Evolutionary conservation across 495 filamentous ascomycete species (phyloP).

Genomic region (Viridothelium virens): DNA sequence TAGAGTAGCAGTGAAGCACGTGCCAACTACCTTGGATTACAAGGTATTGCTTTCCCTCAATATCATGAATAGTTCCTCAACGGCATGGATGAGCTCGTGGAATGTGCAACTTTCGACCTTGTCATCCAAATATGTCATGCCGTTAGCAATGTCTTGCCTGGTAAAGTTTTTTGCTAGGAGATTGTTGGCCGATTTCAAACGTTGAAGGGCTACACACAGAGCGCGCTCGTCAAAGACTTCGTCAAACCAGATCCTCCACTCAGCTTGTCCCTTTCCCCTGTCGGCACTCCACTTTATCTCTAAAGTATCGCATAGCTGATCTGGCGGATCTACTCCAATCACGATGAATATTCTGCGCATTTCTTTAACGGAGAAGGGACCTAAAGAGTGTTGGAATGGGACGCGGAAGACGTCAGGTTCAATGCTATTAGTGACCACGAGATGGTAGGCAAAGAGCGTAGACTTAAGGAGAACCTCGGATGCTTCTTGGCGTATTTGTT

Average conservation of each 20-base stretch:
- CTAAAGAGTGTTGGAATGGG: too few relatives aligned
- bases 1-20: background rate
- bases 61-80: background rate
- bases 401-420: background rate
- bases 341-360: too few relatives aligned
- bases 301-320: too few relatives aligned
- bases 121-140: too few relatives aligned
- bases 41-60: background rate
- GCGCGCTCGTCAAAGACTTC: too few relatives aligned
- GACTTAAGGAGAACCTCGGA: background rate
- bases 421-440: background rate
- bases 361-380: too few relatives aligned
- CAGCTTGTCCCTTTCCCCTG: too few relatives aligned
- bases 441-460: background rate
- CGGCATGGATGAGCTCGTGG: background rate
- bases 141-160: too few relatives aligned
- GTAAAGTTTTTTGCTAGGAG: background rate
- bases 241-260: too few relatives aligned
- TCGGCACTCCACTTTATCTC: too few relatives aligned
- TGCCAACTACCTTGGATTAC: background rate
- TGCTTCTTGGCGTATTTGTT: background rate
- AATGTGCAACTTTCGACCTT: background rate
- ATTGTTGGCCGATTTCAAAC: background rate
- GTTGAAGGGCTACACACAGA: too few relatives aligned
- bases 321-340: too few relatives aligned